Base-by-base conservation (phyloP, 106 monocot genomes). In the Cymbidium sinense region DNA sequence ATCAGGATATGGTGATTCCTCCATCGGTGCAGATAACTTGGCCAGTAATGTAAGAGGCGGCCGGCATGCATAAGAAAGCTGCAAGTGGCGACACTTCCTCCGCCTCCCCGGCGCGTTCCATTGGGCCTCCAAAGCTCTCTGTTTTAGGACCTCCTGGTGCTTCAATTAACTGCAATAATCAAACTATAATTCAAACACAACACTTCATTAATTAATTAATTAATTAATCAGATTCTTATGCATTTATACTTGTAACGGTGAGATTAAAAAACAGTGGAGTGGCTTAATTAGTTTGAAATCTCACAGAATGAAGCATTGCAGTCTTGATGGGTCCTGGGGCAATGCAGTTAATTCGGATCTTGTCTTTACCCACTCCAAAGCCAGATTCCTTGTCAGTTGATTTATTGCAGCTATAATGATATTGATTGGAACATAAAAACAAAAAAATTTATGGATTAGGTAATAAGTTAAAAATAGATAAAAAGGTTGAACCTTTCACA, bases 41-140 rank as follows among this genome's bases (percentile, higher is more conserved):
- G n/a, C 82, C 82, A 33, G 77, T 83, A 34, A 83, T 83, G 43
- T 83, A 83, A 5, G 82, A 77, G 9, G 78, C 82, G 29, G 43
- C 25, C 19, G 82, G 78, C 39, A 83, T 23, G 64, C 77, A 83
- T 29, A 83, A 77, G 41, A 78, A 83, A n/a, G 78, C 74, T 1
- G 73, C 78, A 15, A 78, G 58, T 1, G 82, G 31, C 43, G 82
- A 37, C 0, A 78, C 82, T 36, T 83, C 78, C 20, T 73, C 73
- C 0, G 82, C 72, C 36, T 83, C 78, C 25, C 73, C 82, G 1
- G 77, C 17, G 10, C 82, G 52, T 33, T 65, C 11, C 43, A 83
- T 28, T 25, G 83, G 79, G 8, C 64, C 65, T 34, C 74, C 37
- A 13, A 71, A 7, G 21, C n/a, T 4, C 5, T 71, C 20, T 71